Evolutionary conservation across 108 stramenopile species (phyloP).

Genomic region (Discostella stelligeroides): DNA sequence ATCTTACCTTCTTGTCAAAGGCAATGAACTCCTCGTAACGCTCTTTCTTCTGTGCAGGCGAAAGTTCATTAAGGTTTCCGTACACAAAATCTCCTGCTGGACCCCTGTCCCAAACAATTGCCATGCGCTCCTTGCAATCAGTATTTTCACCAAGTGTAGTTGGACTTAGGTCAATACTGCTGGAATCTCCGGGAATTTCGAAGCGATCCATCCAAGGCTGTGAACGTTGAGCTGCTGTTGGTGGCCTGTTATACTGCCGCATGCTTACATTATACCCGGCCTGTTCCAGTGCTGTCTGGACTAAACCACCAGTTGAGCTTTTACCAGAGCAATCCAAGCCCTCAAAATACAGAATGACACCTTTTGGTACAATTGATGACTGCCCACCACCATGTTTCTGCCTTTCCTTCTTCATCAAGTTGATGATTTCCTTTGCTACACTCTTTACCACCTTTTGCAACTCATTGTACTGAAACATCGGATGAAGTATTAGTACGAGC

Average conservation of each 20-base stretch:
- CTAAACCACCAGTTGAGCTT: slow-evolving; percentile 67
- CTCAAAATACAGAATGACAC: slow-evolving; percentile 81
- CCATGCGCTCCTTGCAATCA: slow-evolving; percentile 39
- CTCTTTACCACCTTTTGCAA: slow-evolving; percentile 35
- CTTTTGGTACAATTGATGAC: slow-evolving; percentile 51
- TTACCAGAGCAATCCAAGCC: slow-evolving; percentile 81
- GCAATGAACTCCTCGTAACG: slow-evolving; percentile 67
- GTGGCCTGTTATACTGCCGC: slow-evolving; percentile 77
- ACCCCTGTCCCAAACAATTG: slow-evolving; percentile 74
- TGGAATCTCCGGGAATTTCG: slow-evolving; percentile 53
- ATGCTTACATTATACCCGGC: slow-evolving; percentile 63
- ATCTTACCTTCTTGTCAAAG: slow-evolving; percentile 48
- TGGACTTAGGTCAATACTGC: slow-evolving; percentile 30
- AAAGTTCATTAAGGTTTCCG: slow-evolving; percentile 51
- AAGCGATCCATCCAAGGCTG: slow-evolving; percentile 84
- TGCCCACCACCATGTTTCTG: slow-evolving; percentile 36
- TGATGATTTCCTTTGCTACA: slow-evolving; percentile 35
- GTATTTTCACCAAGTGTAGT: slow-evolving; percentile 13
- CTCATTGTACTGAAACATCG: slow-evolving; percentile 21
- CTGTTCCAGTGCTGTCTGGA: slow-evolving; percentile 53
- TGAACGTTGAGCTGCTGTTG: slow-evolving; percentile 67
- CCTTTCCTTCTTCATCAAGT: slow-evolving; percentile 43
- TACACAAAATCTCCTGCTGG: slow-evolving; percentile 57
- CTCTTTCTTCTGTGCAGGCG: slow-evolving; percentile 42
- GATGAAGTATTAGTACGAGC: too few relatives aligned